Conservation (phyloP, 495 filamentous ascomycete genomes). For the Patellaria atrata region DNA sequence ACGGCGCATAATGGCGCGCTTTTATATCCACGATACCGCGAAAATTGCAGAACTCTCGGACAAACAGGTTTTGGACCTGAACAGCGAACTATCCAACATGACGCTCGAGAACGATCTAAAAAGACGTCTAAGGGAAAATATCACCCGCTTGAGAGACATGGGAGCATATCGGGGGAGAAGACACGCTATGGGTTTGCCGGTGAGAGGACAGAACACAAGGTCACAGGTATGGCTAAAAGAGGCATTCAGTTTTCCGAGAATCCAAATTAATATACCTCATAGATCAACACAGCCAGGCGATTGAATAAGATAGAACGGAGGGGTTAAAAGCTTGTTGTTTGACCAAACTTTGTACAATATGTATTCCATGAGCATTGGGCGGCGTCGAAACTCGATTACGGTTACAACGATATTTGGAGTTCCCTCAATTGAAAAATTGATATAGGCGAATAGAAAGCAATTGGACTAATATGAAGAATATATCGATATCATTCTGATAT, state of each 20-base stretch:
- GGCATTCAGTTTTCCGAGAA: background rate
- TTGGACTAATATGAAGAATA: too few species aligned
- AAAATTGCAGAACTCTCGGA: slow-evolving; percentile 54
- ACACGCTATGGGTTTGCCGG: slow-evolving; percentile 80
- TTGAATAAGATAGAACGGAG: slow-evolving; percentile 66
- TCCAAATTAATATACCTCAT: slow-evolving; percentile 5
- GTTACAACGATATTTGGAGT: too few species aligned
- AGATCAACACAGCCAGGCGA: slow-evolving; percentile 62
- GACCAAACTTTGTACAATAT: too few species aligned
- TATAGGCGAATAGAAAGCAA: too few species aligned
- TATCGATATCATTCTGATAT: too few species aligned
- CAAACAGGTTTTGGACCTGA: slow-evolving; percentile 62
- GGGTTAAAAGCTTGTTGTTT: too few species aligned
- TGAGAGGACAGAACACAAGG: slow-evolving; percentile 74
- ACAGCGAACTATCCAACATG: slow-evolving; percentile 76
- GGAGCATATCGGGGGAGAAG: slow-evolving; percentile 78
- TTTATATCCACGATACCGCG: slow-evolving; percentile 70
- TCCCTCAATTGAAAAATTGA: too few species aligned
- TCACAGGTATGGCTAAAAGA: slow-evolving; percentile 43
- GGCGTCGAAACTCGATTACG: too few species aligned
- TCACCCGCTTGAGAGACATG: slow-evolving; percentile 75
- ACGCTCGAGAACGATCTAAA: slow-evolving; percentile 84
- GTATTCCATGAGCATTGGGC: too few species aligned
- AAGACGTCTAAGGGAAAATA: slow-evolving; percentile 64
- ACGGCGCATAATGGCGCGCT: slow-evolving; percentile 64